Base-by-base conservation (phyloP, 352 stramenopile genomes). In the Phytopythium helicoides region DNA sequence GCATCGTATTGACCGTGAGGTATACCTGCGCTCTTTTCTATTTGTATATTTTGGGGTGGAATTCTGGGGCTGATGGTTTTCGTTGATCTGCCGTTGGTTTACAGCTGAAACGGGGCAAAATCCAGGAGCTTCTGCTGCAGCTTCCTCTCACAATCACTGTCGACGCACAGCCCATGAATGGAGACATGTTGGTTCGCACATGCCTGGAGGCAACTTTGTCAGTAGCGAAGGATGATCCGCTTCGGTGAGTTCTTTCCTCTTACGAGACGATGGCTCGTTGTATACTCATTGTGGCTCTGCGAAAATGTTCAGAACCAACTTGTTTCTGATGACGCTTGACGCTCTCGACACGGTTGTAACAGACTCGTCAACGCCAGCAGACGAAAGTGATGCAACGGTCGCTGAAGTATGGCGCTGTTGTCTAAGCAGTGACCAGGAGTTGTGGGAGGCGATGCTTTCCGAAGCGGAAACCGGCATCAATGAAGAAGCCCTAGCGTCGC, bases 311-410 rank as follows among this genome's bases (percentile, higher is more conserved):
- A 89, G 80, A 56, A 71, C 60, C 38, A 89, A 70, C 47, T 60
- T 89, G 45, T 90, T 92, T 47, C 55, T 92, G 19, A 78, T 89
- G 64, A 68, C 73, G 1, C 48, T 92, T 0, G 79, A 90, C 51
- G 76, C 76, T n/a, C 64, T 87, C 18, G 82, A 90, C 37, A 84
- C 64, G 47, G 33, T 85, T 12, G 58, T 72, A 25, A 58, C 45
- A 3, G 70, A 81, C 18, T 61, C 59, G 1, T 21, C 51, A 14
- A 58, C 49, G 6, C 26, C 3, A 0, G 26, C 40, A 12, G 52
- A 70, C 4, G 69, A 82, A 18, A 87, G 79, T n/a, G 56, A 76
- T 52, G 66, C 68, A 10, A 68, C 77, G 47, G 68, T 73, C 49
- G 44, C 64, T 7, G 48, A 50, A 40, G 65, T 79, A 26, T 94